Percentiles rank a stretch among this genome's conserved stretches.
Conservation (phyloP, 495 filamentous ascomycete genomes). For the Trichoderma asperelloides region DNA sequence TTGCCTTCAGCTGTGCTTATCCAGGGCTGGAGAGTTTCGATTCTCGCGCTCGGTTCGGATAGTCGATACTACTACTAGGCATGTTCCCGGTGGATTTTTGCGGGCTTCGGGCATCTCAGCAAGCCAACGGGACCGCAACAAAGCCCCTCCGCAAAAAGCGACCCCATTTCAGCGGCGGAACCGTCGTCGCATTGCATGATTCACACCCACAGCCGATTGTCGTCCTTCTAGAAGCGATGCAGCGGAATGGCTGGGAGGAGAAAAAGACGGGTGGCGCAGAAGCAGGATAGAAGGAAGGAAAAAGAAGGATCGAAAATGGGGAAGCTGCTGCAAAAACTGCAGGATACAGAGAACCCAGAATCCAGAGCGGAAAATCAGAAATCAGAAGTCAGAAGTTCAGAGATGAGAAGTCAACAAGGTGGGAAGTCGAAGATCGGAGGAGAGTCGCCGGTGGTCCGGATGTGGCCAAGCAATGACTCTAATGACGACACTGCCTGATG, state of each 20-base stretch:
- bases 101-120: background rate
- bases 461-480: background rate
- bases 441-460: background rate
- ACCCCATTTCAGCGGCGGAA: background rate
- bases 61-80: background rate
- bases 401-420: background rate
- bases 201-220: background rate
- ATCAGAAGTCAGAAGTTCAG: background rate
- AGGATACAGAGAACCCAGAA: too few species aligned
- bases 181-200: background rate
- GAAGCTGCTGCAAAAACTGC: too few species aligned
- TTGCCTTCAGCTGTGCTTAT: background rate
- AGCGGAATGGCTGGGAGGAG: background rate
- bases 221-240: background rate
- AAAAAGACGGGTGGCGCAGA: background rate
- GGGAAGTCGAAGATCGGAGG: too few species aligned
- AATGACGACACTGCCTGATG: background rate
- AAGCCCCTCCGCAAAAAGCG: background rate
- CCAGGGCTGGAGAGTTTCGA: background rate
- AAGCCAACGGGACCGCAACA: background rate
- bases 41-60: background rate
- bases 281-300: background rate
- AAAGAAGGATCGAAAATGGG: too few species aligned
- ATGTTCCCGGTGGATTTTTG: background rate
- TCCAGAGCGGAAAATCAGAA: background rate